Evolutionary conservation across 768 basidiomycete species (phyloP).

Genomic region (Lactarius pseudohatsudake): DNA sequence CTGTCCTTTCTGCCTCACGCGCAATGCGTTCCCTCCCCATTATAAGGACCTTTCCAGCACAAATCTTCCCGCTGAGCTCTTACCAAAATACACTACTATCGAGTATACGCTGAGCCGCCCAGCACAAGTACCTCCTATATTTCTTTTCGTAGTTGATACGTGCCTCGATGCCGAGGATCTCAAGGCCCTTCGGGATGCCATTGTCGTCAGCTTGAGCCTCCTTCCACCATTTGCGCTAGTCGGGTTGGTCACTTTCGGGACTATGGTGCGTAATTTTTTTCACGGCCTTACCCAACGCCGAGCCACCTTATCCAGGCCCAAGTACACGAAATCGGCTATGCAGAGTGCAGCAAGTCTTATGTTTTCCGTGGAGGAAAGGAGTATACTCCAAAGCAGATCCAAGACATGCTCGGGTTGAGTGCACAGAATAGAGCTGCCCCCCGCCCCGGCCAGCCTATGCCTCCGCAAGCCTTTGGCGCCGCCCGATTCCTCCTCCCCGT

Average conservation of each 20-base stretch:
- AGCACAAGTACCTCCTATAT: conserved; percentile 90
- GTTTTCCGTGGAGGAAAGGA: conserved; percentile 99
- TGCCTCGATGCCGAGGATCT: conserved; percentile 95
- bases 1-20: conserved; percentile 95
- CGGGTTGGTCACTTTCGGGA: conserved; percentile 94
- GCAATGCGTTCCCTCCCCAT: conserved; percentile 96
- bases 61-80: conserved; percentile 92
- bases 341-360: conserved; percentile 95
- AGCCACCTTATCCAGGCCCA: conserved; percentile 62
- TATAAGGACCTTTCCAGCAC: conserved; percentile 98
- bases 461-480: conserved; percentile 78
- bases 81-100: conserved; percentile 99
- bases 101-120: conserved; percentile 97
- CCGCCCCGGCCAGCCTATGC: conserved; percentile 80
- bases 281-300: background rate
- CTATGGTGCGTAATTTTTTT: conserved; percentile 66
- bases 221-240: conserved; percentile 94
- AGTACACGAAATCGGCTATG: conserved; percentile 97
- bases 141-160: conserved; percentile 96
- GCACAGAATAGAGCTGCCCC: conserved; percentile 80
- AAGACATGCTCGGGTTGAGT: conserved; percentile 93
- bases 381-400: conserved; percentile 93
- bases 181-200: conserved; percentile 91
- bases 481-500: conserved; percentile 91
- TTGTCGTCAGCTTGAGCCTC: conserved; percentile 90